Conservation (phyloP, 2,329 filamentous ascomycete genomes). For the Colletotrichum phormii region DNA sequence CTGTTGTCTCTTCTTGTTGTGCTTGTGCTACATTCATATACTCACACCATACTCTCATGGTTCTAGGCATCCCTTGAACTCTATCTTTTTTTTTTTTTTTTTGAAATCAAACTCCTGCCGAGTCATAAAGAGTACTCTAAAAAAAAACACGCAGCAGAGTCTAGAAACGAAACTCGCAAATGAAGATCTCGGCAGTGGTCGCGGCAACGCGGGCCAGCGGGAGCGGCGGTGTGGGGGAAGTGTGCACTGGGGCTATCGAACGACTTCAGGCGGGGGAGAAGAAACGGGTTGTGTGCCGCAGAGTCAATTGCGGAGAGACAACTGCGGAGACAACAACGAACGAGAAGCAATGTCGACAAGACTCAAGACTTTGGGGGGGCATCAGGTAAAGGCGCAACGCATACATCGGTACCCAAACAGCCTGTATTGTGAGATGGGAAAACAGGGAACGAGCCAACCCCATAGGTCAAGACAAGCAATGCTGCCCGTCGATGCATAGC, state of each 20-base stretch:
- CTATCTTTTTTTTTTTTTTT: neutral
- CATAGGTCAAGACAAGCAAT: neutral
- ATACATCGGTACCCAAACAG: neutral
- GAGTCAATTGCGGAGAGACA: neutral
- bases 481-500: neutral
- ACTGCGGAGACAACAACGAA: neutral
- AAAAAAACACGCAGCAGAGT: neutral
- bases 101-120: neutral
- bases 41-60: neutral
- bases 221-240: neutral
- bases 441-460: neutral
- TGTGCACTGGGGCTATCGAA: neutral
- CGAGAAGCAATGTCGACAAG: neutral
- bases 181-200: neutral
- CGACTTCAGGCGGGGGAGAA: constrained; percentile 1
- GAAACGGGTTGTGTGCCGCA: neutral
- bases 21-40: neutral
- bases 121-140: neutral
- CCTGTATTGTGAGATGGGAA: neutral
- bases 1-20: neutral
- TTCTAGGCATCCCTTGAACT: neutral
- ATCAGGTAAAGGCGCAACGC: neutral
- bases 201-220: constrained; percentile 9
- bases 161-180: neutral
- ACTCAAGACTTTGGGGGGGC: neutral